These are phyloP conservation scores for Aspergillus incahuasiensis DNA, from an alignment of 495 filamentous ascomycete species.

Conservation along the genomic window DNA sequence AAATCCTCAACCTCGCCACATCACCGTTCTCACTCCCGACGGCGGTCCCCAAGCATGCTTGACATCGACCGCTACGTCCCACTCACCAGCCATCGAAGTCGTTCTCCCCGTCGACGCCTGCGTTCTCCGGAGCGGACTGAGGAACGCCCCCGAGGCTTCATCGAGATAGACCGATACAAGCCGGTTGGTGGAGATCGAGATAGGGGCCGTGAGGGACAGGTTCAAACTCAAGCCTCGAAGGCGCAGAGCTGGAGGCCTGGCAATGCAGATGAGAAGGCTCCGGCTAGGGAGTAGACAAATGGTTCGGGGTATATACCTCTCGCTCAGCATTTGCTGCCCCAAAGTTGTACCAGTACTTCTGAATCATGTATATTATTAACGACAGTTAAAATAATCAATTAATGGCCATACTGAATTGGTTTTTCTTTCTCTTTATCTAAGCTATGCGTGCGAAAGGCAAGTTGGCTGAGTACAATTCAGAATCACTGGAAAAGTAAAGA, in stretches of 20 bases:
- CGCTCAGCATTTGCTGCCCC: neutral
- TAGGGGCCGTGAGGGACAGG: constrained; percentile 22
- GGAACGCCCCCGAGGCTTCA: constrained; percentile 18
- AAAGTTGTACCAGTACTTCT: constrained; percentile 1
- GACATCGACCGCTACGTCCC: constrained; percentile 52
- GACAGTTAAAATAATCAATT: neutral
- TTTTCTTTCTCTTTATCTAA: neutral
- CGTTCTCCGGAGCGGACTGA: constrained; percentile 31
- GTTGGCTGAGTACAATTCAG: too few relatives aligned
- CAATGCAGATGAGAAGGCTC: constrained; percentile 18
- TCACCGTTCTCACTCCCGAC: constrained; percentile 30
- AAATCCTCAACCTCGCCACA: constrained; percentile 21
- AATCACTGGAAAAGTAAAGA: too few relatives aligned
- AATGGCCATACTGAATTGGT: neutral
- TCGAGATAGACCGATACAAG: constrained; percentile 54
- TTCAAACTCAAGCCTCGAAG: neutral
- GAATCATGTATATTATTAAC: neutral
- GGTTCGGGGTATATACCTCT: neutral
- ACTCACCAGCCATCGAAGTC: constrained; percentile 39
- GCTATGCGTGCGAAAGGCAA: neutral
- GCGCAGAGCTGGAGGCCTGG: constrained; percentile 10
- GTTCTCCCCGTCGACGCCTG: constrained; percentile 41
- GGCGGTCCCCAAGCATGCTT: constrained; percentile 28
- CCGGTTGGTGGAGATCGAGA: constrained; percentile 26
- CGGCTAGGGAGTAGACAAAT: constrained; percentile 15